Percentiles rank a stretch among this genome's conserved stretches.
These are phyloP conservation scores for Leccinum broughii DNA, from an alignment of 768 basidiomycete genomes.

Conservation along the genomic window DNA sequence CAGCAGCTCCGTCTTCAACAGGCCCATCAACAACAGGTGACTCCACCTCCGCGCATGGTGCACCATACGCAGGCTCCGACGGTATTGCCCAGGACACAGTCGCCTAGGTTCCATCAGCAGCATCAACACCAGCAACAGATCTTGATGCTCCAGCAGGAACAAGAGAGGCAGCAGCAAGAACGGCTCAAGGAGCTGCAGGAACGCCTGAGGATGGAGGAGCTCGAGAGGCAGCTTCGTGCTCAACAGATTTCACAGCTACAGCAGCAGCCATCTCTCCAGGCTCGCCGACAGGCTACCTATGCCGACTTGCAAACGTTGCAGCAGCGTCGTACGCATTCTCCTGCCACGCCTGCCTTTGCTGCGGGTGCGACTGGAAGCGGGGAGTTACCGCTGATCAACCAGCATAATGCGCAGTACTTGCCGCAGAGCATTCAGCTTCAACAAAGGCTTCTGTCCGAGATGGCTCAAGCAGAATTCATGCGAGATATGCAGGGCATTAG, in stretches of 20 bases:
- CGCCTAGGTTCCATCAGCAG: conserved; percentile 77
- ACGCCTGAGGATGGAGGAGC: conserved; percentile 62
- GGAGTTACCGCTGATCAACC: conserved; percentile 41
- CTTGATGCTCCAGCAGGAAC: conserved; percentile 65
- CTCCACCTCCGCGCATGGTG: conserved; percentile 74
- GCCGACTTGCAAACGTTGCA: conserved; percentile 51
- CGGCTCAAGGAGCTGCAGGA: conserved; percentile 62
- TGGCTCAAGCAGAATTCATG: conserved; percentile 69
- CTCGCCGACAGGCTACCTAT: conserved; percentile 42
- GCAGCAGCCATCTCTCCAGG: conserved; percentile 40
- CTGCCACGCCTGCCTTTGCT: conserved; percentile 38
- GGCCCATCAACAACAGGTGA: conserved; percentile 40
- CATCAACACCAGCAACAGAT: conserved; percentile 74
- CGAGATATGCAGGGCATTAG: conserved; percentile 61
- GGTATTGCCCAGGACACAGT: conserved; percentile 59
- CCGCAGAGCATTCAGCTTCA: conserved; percentile 72
- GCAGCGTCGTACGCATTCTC: conserved; percentile 54
- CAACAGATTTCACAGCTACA: conserved; percentile 52
- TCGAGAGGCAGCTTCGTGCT: conserved; percentile 61
- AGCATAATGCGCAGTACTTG: conserved; percentile 54
- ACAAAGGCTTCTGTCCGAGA: conserved; percentile 73
- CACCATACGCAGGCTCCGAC: conserved; percentile 26
- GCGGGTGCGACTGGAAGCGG: conserved; percentile 22
- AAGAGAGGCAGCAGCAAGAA: conserved; percentile 58
- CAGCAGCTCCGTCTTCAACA: conserved; percentile 40